Evolutionary conservation across 306 rosid species (phyloP), one percentile per base, ranked within the genome.

Genomic region (Castanea crenata): DNA sequence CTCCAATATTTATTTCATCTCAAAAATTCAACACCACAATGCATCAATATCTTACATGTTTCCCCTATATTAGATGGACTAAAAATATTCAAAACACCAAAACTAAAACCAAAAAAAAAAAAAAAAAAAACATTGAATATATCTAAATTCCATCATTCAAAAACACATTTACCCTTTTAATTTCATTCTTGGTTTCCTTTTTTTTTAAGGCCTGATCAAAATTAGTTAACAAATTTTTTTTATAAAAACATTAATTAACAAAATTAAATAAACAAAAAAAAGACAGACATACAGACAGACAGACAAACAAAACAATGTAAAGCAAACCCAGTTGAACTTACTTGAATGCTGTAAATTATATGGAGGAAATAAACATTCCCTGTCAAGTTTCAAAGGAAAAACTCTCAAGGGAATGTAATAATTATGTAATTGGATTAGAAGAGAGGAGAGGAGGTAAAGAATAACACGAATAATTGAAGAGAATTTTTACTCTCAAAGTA

Each of bases 391-490:
- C 70, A 10, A 21, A 23, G 35, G 21, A 27, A 81, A 63, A 91
- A 83, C 79, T 81, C 76, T 81, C 84, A 19, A 80, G 88, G 90
- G 89, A 86, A 86, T 89, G 90, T 46, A 54, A 46, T 61, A 76
- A 64, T 38, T 38, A 38, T 7, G 46, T 38, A 38, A 38, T 38
- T 2, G 46, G 7, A 38, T 38, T 38, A 56, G 61, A 77, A 21
- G 31, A 62, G 70, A 35, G 49, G 56, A 73, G 11, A 57, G 76
- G 41, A 76, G 64, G 74, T 55, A 46, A 68, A 35, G 67, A 78
- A 57, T 58, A 44, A 57, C 74, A 78, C 67, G n/a, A 49, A 49
- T 62, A 55, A n/a, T 56, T 65, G 61, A 75, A 80, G 29, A 62
- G 71, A 69, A 86, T 77, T 79, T 70, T 76, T 73, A 32, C 73